Conservation (phyloP, 768 basidiomycete genomes). For the Kondoa malvinella region DNA sequence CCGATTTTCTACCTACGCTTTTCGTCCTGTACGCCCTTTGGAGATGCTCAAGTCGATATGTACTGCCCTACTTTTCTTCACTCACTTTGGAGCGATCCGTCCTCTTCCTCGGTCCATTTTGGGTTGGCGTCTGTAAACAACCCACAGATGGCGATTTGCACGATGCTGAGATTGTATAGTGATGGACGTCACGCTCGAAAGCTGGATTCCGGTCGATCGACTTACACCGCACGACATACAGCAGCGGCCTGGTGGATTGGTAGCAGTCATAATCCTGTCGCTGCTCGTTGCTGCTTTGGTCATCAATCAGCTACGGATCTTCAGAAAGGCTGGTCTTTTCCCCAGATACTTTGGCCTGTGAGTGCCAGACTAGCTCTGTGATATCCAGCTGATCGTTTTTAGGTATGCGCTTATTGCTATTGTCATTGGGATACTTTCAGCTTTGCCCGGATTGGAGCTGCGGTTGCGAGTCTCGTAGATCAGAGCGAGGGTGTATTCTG, state of each 20-base stretch:
- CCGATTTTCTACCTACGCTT: conserved; percentile 56
- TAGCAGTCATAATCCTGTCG: conserved; percentile 45
- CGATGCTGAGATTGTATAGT: conserved; percentile 25
- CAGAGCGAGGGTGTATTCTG: conserved; percentile 10
- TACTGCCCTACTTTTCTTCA: conserved; percentile 49
- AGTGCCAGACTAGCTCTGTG: conserved; percentile 23
- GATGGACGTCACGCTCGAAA: conserved; percentile 10
- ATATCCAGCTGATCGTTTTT: background rate
- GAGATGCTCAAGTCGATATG: conserved; percentile 56
- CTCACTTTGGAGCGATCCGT: conserved; percentile 56
- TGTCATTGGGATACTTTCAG: conserved; percentile 47
- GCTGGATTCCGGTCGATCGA: conserved; percentile 53
- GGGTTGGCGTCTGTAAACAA: conserved; percentile 62
- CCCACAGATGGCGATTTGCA: conserved; percentile 51
- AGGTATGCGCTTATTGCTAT: conserved; percentile 41
- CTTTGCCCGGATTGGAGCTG: conserved; percentile 44
- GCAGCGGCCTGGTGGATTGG: conserved; percentile 41
- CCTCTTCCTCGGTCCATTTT: conserved; percentile 59
- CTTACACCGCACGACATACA: conserved; percentile 53
- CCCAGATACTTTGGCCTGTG: conserved; percentile 63
- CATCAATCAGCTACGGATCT: conserved; percentile 57
- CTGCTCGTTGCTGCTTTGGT: conserved; percentile 41
- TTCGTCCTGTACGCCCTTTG: conserved; percentile 67
- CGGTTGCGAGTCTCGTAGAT: background rate
- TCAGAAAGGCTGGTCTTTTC: conserved; percentile 70